Base-by-base conservation (phyloP, 768 basidiomycete genomes). In the Hypsizygus marmoreus region DNA sequence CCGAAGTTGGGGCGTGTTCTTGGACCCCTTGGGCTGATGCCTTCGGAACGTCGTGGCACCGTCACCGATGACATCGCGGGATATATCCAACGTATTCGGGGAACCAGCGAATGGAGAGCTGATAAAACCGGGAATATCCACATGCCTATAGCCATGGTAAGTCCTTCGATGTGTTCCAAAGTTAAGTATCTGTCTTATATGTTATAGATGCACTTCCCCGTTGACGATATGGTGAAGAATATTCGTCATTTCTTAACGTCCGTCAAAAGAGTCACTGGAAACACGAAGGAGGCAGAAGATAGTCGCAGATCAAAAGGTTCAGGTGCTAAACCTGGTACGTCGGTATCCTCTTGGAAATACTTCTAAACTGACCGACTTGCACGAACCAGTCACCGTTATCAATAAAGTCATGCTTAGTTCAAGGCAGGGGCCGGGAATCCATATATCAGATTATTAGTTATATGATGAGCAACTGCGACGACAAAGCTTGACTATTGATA, bases 1-100 rank as follows among this genome's bases (percentile, higher is more conserved):
- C 82, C 88, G 4, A 84, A 80, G 58, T 76, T 98, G 2, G 94
- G 64, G 70, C 90, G 70, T 69, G 87, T 66, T 72, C 89, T 68
- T 68, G 83, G 95, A 56, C 95, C 93, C 31, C 82, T 91, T 41
- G 95, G 95, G 45, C 70, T 98, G 34, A 97, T 99, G 95, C 97
- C 97, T 9, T 88, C 90, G 6, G 91, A 88, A 51, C 84, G 94
- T 64, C 79, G 94, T 46, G 97, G 97, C 4, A 95, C 95, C 1
- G 95, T 98, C 14, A 91, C 91, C 1, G 89, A 93, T 39, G 91
- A 97, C 49, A 75, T 97, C 31, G 84, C 76, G 11, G 83, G 82
- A 10, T 95, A 88, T 53, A 83, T 99, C 45, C 76, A 81, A 55
- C 80, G 81, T 38, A 77, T 95, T 26, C 80, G 82, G 45, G 91